Evolutionary conservation across 2,329 filamentous ascomycete species (phyloP).

Genomic region (Cryoendolithus antarcticus): DNA sequence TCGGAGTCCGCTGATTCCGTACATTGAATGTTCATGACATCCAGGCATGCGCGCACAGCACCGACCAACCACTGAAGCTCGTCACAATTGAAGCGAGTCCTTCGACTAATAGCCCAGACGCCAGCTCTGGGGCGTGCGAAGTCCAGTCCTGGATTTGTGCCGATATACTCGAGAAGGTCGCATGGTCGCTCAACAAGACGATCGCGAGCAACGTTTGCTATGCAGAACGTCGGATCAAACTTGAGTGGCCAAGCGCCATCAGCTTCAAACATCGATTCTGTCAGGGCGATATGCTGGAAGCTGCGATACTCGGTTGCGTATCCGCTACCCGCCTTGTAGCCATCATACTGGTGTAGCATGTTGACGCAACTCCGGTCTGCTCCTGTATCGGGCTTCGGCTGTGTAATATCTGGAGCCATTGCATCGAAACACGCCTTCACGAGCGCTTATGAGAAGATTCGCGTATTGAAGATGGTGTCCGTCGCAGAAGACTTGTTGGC

Average conservation of each 20-base stretch:
- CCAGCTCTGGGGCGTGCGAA: background rate
- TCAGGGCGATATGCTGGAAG: background rate
- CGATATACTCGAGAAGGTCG: constrained; percentile 8
- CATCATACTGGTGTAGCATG: background rate
- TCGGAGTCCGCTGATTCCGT: constrained; percentile 9
- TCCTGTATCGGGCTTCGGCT: background rate
- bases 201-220: constrained; percentile 11
- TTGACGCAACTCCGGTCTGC: background rate
- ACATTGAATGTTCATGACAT: constrained; percentile 7
- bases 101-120: background rate
- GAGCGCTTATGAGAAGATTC: background rate
- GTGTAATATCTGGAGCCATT: background rate
- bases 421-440: background rate
- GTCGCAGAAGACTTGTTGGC: too few relatives aligned
- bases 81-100: constrained; percentile 5
- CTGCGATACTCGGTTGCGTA: background rate
- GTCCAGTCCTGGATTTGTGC: background rate
- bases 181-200: constrained; percentile 7
- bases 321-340: background rate
- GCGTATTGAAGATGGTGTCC: background rate
- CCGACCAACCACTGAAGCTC: constrained; percentile 9
- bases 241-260: constrained; percentile 11
- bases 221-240: constrained; percentile 13
- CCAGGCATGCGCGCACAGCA: constrained; percentile 10
- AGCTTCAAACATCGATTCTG: constrained; percentile 4